Evolutionary conservation across 1,284 basidiomycete genomes (phyloP), one percentile per base, ranked within the genome.

Genomic region (Meira nashicola): DNA sequence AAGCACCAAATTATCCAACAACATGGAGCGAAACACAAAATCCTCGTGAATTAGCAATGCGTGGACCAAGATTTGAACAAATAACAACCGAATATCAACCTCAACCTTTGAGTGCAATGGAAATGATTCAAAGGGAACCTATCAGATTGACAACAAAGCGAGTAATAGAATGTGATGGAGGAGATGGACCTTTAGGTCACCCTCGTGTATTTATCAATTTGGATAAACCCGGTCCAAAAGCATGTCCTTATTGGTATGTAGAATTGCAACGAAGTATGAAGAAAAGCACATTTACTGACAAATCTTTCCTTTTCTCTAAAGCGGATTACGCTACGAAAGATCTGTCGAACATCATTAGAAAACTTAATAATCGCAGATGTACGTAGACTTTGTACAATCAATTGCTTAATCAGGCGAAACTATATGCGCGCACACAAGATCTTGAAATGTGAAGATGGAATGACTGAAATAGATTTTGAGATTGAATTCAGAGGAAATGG

Each of bases 161-260:
- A 67, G 89, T 86, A 76, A 92, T 90, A 2, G 83, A 86, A 55
- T 98, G 94, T 77, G 92, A 98, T 79, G 94, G 94, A 68, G 72
- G 71, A 80, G 87, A 86, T 79, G 94, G 94, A n/a, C 86, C 94
- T 52, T 84, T 98, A 38, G 94, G 94, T 49, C 94, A 98, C 79
- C 94, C 94, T 14, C 92, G 91, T 83, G 87, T 97, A 67, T 97
- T 86, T 78, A 94, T 97, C 80, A 97, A 96, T 83, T 80, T 96
- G 77, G 57, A 77, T 56, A 75, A 74, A 60, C 70, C 73, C 6
- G 73, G 73, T 2, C 64, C 71, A 17, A 74, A 77, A 63, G 58
- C 70, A 17, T 77, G 74, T 63, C 67, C 72, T n/a, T 53, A 53
- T 28, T 53, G 50, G 50, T 53, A 33, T 33, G 50, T 41, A 5